Evolutionary conservation across 805 yeast genomes (phyloP).

Genomic region (Kluyveromyces starmeri): DNA sequence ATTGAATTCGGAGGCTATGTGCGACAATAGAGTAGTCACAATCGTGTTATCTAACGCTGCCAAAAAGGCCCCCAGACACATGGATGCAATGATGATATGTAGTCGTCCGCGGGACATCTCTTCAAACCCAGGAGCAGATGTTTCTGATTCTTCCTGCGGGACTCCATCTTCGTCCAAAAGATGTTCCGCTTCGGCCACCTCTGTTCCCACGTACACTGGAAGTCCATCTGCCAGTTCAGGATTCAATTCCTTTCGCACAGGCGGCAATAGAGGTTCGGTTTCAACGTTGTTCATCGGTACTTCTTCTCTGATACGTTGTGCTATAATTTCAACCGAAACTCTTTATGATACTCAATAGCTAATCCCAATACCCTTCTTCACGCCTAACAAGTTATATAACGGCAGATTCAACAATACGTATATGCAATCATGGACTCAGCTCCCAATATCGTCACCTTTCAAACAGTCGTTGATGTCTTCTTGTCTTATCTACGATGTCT

Average conservation of each 20-base stretch:
- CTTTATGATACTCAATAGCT: too few relatives aligned
- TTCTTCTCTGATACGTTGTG: too few relatives aligned
- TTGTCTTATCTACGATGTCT: too few relatives aligned
- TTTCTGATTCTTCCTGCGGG: neutral
- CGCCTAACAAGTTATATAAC: too few relatives aligned
- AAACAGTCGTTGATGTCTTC: too few relatives aligned
- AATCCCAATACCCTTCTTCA: too few relatives aligned
- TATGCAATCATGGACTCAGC: too few relatives aligned
- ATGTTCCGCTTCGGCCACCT: slow-evolving; percentile 1
- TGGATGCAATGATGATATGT: slow-evolving; percentile 32
- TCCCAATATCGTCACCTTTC: too few relatives aligned
- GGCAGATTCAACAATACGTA: too few relatives aligned
- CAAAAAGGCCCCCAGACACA: slow-evolving; percentile 43
- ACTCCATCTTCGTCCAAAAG: neutral
- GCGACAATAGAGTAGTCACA: slow-evolving; percentile 54
- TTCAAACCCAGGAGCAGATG: slow-evolving; percentile 5
- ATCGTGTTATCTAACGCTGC: slow-evolving; percentile 63
- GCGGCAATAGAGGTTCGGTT: neutral
- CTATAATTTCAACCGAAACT: too few relatives aligned
- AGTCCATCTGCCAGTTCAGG: slow-evolving; percentile 5
- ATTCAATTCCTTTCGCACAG: slow-evolving; percentile 6
- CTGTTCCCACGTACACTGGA: slow-evolving; percentile 3
- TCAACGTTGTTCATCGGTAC: too few relatives aligned
- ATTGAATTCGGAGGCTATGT: slow-evolving; percentile 61
- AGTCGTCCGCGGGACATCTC: slow-evolving; percentile 13